A percentile compares a stretch with the other conserved stretches of the same genome.
Evolutionary conservation across 192 early-diverging fungal genomes (phyloP).

Genomic region (Helicostylum pulchrum): DNA sequence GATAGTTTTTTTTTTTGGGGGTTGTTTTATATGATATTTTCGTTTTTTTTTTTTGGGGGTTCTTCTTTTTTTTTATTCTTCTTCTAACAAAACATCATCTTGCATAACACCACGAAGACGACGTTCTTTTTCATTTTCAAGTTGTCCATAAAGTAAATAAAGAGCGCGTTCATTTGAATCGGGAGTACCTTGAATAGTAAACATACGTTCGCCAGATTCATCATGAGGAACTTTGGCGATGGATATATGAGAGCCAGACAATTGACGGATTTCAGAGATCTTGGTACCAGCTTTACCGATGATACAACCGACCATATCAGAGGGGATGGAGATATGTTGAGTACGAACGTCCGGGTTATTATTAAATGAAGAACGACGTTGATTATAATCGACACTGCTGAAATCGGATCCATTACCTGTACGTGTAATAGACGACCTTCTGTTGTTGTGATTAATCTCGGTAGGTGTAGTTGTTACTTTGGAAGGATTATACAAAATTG

Average conservation of each 20-base stretch:
- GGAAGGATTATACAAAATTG: slow-evolving; percentile 82
- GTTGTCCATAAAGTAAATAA: slow-evolving; percentile 82
- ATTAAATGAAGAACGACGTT: slow-evolving; percentile 16
- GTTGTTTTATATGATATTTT: neutral
- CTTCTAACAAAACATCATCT: slow-evolving; percentile 29
- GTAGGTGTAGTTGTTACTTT: slow-evolving; percentile 14
- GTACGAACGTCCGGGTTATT: slow-evolving; percentile 49
- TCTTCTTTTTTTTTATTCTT: slow-evolving; percentile 13
- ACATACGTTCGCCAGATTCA: slow-evolving; percentile 80
- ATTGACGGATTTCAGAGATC: slow-evolving; percentile 76
- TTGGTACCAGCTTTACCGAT: slow-evolving; percentile 91
- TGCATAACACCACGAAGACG: slow-evolving; percentile 50
- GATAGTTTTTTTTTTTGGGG: neutral
- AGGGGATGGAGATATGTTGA: slow-evolving; percentile 88
- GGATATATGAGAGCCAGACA: slow-evolving; percentile 82
- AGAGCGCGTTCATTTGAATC: slow-evolving; percentile 90
- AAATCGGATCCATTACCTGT: slow-evolving; percentile 59
- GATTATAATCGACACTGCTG: slow-evolving; percentile 13
- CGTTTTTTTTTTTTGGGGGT: neutral
- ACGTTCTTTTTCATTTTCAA: slow-evolving; percentile 86
- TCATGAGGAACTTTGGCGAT: slow-evolving; percentile 82
- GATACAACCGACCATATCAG: slow-evolving; percentile 95
- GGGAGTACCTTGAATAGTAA: slow-evolving; percentile 86
- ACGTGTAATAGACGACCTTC: slow-evolving; percentile 40
- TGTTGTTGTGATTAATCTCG: neutral